Conservation (phyloP, 148 eudicot species). For the Fallopia convolvulus region DNA sequence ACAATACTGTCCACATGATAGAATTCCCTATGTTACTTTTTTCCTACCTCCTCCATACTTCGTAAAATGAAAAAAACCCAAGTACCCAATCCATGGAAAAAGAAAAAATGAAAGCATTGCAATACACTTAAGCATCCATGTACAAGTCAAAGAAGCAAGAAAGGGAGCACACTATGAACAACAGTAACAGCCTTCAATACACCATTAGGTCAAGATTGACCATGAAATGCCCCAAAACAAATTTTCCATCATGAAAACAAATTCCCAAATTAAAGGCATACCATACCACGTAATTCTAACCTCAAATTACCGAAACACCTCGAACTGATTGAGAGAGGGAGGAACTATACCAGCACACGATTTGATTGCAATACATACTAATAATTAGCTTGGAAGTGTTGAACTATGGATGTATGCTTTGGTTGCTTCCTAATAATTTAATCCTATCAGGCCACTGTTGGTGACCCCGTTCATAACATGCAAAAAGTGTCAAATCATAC, state of each 20-base stretch:
- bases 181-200: background rate
- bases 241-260: background rate
- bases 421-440: background rate
- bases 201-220: background rate
- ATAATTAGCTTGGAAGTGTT: background rate
- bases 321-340: no score
- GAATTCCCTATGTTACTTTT: background rate
- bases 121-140: background rate
- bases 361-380: background rate
- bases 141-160: background rate
- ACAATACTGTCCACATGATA: background rate
- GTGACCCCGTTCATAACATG: background rate
- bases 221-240: background rate
- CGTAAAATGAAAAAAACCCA: background rate
- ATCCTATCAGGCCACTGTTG: background rate
- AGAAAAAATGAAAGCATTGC: background rate
- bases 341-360: no score
- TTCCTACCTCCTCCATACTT: background rate
- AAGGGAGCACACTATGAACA: background rate
- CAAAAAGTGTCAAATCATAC: background rate
- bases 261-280: background rate
- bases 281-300: no score
- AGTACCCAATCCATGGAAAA: background rate
- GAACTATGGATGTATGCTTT: background rate
- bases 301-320: no score